Evolutionary conservation across 352 stramenopile species (phyloP), one percentile per base, ranked within the genome.

Genomic region (Globisporangium takayamanum): DNA sequence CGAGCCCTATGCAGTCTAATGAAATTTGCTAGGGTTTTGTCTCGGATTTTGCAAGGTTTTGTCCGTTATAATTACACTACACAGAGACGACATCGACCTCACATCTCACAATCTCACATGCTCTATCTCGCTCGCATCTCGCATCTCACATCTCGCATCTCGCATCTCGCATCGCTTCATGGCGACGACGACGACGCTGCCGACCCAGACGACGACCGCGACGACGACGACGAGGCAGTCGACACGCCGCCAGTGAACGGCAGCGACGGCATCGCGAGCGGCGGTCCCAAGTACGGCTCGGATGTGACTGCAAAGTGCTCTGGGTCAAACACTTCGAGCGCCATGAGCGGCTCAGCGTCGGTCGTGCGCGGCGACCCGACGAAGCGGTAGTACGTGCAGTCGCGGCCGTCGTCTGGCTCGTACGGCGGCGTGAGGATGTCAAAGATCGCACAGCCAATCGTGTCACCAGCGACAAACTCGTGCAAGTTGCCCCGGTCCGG

Each of bases 381-480:
- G 45, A 78, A 60, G 18, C 78, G 80, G 66, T 78, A 92, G 67
- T 92, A 92, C 11, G 79, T 87, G 59, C 81, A 92, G 63, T 92
- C 79, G 2, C 81, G 76, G 20, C 74, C 81, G 25, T 74, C 72
- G 14, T 77, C 72, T 6, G 73, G 61, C 50, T 92, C 78, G 62
- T 94, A 94, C 5, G 84, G 84, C n/a, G 84, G 84, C 22, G 82
- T 91, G 52, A 92, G 79, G 55, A 94, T 89, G 73, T 94, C 84
- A 45, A 94, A 82, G 57, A 94, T 87, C 5, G 84, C 84, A 52
- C 84, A 94, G 26, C 84, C 84, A 48, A 84, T 70, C n/a, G 78
- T 71, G 26, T 70, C 68, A 10, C 76, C 82, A n/a, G 78, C 81
- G 18, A 89, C 66, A 30, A 94, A 80, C 58, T 94, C 72, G 57